phyloP scores from a whole-genome alignment of 495 filamentous ascomycete species.

The Penicilliopsis zonata region DNA sequence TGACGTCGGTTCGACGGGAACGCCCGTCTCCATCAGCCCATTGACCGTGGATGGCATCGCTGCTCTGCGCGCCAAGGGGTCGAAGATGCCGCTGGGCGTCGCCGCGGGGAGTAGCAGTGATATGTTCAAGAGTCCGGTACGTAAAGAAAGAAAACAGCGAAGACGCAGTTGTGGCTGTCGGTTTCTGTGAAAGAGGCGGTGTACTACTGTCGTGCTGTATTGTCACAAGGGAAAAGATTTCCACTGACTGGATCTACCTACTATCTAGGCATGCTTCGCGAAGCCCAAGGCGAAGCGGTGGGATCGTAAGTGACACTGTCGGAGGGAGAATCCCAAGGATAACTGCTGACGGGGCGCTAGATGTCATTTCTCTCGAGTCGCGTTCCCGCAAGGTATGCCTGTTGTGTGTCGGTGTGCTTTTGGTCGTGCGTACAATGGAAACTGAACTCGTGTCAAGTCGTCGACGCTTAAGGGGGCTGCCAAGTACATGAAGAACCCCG shows the following conservation, averaged over 20 bases:
- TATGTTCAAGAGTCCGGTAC: conserved; percentile 68
- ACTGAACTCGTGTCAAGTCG: conserved; percentile 18
- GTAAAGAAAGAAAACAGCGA: too few relatives aligned
- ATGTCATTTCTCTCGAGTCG: conserved; percentile 26
- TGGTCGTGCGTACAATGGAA: not conserved
- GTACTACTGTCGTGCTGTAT: too few relatives aligned
- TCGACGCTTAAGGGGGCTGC: conserved; percentile 73
- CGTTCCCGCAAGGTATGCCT: conserved; percentile 27
- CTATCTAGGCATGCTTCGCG: conserved; percentile 32
- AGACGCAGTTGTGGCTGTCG: too few relatives aligned
- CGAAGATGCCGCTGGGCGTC: conserved; percentile 56
- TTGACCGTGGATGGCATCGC: conserved; percentile 61
- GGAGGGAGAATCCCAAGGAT: conserved; percentile 13
- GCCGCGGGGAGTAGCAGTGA: conserved; percentile 69
- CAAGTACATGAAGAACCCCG: conserved; percentile 56
- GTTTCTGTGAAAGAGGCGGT: too few relatives aligned
- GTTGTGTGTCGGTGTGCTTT: not conserved
- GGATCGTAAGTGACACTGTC: conserved; percentile 52
- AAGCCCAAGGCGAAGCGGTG: conserved; percentile 75
- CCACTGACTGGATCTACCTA: not conserved
- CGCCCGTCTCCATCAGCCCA: conserved; percentile 40
- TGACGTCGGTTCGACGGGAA: conserved; percentile 27
- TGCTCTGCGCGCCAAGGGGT: conserved; percentile 54
- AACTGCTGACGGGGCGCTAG: too few relatives aligned
- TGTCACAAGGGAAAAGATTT: too few relatives aligned